Base-by-base conservation (phyloP, 257 asterid species). In the Nicotiana tomentosiformis region DNA sequence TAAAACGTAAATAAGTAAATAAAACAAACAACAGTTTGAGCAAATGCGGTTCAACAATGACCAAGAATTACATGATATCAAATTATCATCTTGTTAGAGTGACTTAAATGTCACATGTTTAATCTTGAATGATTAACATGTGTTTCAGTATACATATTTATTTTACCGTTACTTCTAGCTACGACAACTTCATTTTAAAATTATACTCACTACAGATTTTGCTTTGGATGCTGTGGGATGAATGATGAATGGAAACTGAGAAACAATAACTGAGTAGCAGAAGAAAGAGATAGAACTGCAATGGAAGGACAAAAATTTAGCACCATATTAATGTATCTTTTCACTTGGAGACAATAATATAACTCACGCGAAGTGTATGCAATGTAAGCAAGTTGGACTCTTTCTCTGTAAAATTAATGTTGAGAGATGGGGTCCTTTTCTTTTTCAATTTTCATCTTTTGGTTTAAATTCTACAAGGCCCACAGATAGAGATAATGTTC, bases 361-460 rank as follows among this genome's bases (percentile, higher is more conserved):
- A 87, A 77, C 83, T 91, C 93, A 89, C 94, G 92, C 91, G 89
- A 82, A 66, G 90, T 4, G 90, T 85, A 87, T 83, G 92, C 15
- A 72, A 67, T 58, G 82, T 72, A 72, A 72, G 39, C 80, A 76
- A 76, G 26, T 51, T 76, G 80, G 43, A 49, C 80, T 76, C 46
- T 76, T 51, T 76, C 80, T 46, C 32, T 51, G 64, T 49, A 84
- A 30, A 43, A 43, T 37, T 37, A 66, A 14, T 82, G 51, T 81
- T 46, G 61, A 81, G 49, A 51, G 11, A 64, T 64, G 88, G 89
- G 85, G 86, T 86, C 86, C 81, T n/a, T 79, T 85, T 79, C 26
- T 86, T 82, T 89, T 88, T 65, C 51, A 18, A 7, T 10, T 61
- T 61, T 61, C 65, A 58, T 58, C 30, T 8, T 23, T 61, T 61